phyloP scores from a whole-genome alignment of 2,329 filamentous ascomycete genomes.

The Aspergillus sp. region DNA sequence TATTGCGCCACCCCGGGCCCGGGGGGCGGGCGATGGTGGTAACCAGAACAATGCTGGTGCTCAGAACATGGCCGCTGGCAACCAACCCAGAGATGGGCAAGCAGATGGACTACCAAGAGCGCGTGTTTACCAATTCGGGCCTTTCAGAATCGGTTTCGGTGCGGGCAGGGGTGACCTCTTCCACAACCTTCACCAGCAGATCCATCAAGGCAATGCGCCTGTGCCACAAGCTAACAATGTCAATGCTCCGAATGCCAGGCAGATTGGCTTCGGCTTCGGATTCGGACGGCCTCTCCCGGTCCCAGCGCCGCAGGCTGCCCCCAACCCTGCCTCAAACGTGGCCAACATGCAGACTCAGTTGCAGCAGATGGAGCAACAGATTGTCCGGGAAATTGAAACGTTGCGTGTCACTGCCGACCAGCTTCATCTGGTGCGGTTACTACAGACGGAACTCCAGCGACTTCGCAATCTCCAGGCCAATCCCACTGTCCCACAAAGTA shows the following conservation, averaged over 20 bases:
- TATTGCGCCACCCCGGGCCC: slow-evolving; percentile 49
- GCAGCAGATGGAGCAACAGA: slow-evolving; percentile 65
- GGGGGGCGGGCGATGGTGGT: slow-evolving; percentile 26
- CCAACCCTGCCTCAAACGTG: slow-evolving; percentile 23
- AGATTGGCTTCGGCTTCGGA: slow-evolving; percentile 46
- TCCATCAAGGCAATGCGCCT: slow-evolving; percentile 53
- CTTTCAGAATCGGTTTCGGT: slow-evolving; percentile 70
- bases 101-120: slow-evolving; percentile 49
- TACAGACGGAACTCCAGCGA: slow-evolving; percentile 68
- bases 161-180: slow-evolving; percentile 62
- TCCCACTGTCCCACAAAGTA: slow-evolving; percentile 12
- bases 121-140: slow-evolving; percentile 71
- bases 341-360: slow-evolving; percentile 60
- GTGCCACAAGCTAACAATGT: slow-evolving; percentile 37
- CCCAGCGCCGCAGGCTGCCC: slow-evolving; percentile 19
- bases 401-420: slow-evolving; percentile 68
- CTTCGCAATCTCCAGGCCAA: slow-evolving; percentile 56
- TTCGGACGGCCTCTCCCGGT: slow-evolving; percentile 37
- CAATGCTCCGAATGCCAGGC: slow-evolving; percentile 36
- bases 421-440: slow-evolving; percentile 64
- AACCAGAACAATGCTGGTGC: slow-evolving; percentile 29
- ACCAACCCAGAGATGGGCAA: slow-evolving; percentile 43
- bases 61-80: slow-evolving; percentile 35
- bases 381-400: slow-evolving; percentile 66
- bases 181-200: slow-evolving; percentile 66